These are phyloP conservation scores for Papiliotrema flavescens DNA, from an alignment of 1,284 basidiomycete species.

Conservation along the genomic window DNA sequence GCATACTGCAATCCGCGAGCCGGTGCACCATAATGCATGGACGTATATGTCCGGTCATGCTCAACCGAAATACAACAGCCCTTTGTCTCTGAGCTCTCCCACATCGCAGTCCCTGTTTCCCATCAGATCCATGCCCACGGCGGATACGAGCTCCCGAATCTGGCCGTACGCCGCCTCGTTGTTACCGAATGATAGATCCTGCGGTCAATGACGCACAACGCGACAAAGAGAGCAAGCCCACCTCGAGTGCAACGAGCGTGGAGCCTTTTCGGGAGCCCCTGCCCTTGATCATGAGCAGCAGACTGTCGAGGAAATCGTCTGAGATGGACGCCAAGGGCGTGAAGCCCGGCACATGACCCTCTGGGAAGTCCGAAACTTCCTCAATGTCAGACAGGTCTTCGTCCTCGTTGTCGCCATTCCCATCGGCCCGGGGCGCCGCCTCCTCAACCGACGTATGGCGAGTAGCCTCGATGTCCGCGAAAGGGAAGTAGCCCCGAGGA, in stretches of 20 bases:
- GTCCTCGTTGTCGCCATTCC: conserved; percentile 12
- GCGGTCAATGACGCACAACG: background rate
- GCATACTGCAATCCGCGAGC: too few relatives aligned
- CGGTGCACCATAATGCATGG: too few relatives aligned
- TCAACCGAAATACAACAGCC: conserved; percentile 24
- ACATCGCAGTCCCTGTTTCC: conserved; percentile 7
- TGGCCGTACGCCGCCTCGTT: conserved; percentile 6
- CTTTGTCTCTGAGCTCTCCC: conserved; percentile 13
- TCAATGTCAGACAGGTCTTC: conserved; percentile 8
- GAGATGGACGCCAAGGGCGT: conserved; percentile 21
- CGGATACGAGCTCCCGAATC: conserved; percentile 32
- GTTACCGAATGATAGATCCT: conserved; percentile 27
- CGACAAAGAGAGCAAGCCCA: conserved; percentile 11
- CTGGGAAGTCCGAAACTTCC: conserved; percentile 21
- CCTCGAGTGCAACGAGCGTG: conserved; percentile 14
- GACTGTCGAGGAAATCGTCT: conserved; percentile 14
- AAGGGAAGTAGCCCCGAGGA: conserved; percentile 41
- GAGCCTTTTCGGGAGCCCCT: conserved; percentile 2
- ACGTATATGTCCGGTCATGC: too few relatives aligned
- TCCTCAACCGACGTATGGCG: conserved; percentile 8
- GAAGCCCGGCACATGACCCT: conserved; percentile 42
- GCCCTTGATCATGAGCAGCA: conserved; percentile 26
- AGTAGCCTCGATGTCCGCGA: conserved; percentile 19
- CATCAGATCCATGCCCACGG: conserved; percentile 30
- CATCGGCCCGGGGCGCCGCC: background rate